These are phyloP conservation scores for Cupressus sempervirens DNA, from an alignment of 75 land plant species.

Conservation along the genomic window DNA sequence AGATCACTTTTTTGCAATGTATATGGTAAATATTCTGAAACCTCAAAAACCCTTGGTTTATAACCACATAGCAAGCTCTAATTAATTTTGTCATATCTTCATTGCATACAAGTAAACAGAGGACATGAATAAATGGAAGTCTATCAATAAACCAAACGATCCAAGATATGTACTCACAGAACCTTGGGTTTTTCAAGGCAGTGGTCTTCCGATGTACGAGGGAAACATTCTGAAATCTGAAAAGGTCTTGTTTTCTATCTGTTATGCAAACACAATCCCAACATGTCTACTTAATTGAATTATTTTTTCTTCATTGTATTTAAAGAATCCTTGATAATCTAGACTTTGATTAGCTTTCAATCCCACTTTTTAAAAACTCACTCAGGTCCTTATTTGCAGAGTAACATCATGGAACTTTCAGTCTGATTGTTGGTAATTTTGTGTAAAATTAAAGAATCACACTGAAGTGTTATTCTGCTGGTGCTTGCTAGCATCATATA, in stretches of 20 bases:
- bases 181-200: neutral
- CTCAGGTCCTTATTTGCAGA: neutral
- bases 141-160: neutral
- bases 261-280: neutral
- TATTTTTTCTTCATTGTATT: neutral
- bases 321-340: neutral
- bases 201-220: neutral
- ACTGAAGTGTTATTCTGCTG: neutral
- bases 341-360: neutral
- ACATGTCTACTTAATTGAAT: neutral
- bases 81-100: neutral
- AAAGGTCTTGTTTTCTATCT: neutral
- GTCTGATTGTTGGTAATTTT: neutral
- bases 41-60: neutral
- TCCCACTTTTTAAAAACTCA: neutral
- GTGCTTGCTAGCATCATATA: neutral
- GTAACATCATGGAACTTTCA: neutral
- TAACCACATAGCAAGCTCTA: neutral
- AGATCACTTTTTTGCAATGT: neutral
- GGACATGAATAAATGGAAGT: neutral
- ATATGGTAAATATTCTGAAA: neutral
- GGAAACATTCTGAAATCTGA: neutral
- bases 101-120: neutral
- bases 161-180: neutral
- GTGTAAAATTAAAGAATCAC: neutral